phyloP scores from a whole-genome alignment of 805 yeast species.

The Candida sakaeoensis region DNA sequence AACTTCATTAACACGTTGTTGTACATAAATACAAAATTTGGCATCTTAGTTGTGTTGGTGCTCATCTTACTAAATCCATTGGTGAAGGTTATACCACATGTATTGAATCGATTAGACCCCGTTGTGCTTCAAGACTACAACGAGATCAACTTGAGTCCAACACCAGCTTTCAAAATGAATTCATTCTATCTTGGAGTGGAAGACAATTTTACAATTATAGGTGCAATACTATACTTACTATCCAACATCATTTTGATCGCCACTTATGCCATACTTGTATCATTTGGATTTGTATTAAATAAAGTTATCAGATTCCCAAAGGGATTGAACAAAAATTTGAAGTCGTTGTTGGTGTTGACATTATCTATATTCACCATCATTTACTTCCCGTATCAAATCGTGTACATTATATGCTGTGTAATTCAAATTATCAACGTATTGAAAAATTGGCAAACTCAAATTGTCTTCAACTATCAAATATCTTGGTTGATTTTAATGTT shows the following conservation, averaged over 20 bases:
- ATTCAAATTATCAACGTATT: conserved; percentile 57
- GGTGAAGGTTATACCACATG: conserved; percentile 33
- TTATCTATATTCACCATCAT: conserved; percentile 41
- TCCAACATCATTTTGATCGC: conserved; percentile 20
- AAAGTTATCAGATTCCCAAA: too few species aligned
- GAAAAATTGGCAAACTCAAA: conserved; percentile 16
- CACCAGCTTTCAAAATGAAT: conserved; percentile 39
- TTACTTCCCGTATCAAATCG: conserved; percentile 80
- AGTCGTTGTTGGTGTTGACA: conserved; percentile 9
- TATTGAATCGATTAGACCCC: conserved; percentile 50
- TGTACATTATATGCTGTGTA: conserved; percentile 55
- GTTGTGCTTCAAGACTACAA: conserved; percentile 45
- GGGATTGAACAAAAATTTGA: too few species aligned
- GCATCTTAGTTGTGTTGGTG: conserved; percentile 17
- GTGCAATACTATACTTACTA: conserved; percentile 50
- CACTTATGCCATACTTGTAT: conserved; percentile 5
- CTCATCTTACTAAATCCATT: conserved; percentile 39
- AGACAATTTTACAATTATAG: conserved; percentile 51
- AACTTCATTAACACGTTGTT: conserved; percentile 36
- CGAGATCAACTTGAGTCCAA: conserved; percentile 38
- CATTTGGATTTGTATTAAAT: background rate
- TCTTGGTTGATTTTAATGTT: conserved; percentile 64
- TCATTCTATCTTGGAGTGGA: conserved; percentile 67
- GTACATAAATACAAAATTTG: conserved; percentile 15
- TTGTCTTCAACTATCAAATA: conserved; percentile 55